These are phyloP conservation scores for Alternaria rosae DNA, from an alignment of 2,329 filamentous ascomycete species.

Conservation along the genomic window DNA sequence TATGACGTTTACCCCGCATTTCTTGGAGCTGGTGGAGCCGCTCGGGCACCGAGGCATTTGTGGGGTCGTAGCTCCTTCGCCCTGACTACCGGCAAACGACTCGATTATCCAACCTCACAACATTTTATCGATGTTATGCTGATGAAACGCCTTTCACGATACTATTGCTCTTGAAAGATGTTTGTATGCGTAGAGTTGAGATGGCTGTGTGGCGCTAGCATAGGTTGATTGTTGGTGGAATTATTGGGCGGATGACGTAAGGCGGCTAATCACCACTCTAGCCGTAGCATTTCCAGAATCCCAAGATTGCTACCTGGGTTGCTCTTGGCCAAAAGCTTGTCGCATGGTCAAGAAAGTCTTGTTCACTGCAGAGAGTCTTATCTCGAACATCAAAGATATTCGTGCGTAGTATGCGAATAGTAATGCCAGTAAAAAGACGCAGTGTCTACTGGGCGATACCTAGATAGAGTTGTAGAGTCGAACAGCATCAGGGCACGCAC, in stretches of 20 bases:
- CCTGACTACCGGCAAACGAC: not conserved
- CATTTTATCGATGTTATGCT: not conserved
- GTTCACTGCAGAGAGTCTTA: not conserved
- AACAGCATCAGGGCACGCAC: not conserved
- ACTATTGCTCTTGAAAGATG: not conserved
- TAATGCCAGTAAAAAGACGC: not conserved
- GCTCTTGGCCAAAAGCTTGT: slow-evolving; percentile 13
- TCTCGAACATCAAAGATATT: not conserved
- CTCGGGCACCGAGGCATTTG: slow-evolving; percentile 1
- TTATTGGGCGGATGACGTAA: not conserved
- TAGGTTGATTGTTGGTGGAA: not conserved
- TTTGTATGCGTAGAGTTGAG: not conserved
- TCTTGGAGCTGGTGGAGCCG: not conserved
- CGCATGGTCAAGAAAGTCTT: slow-evolving; percentile 10
- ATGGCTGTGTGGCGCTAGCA: not conserved
- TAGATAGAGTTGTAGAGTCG: not conserved
- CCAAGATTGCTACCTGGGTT: not conserved
- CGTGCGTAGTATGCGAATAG: not conserved
- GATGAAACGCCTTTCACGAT: not conserved
- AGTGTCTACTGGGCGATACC: not conserved
- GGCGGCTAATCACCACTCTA: slow-evolving; percentile 6
- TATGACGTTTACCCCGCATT: slow-evolving; percentile 14
- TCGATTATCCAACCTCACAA: not conserved
- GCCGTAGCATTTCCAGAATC: not conserved
- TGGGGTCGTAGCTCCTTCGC: not conserved